phyloP scores from a whole-genome alignment of 306 rosid genomes.

The Abrus precatorius region DNA sequence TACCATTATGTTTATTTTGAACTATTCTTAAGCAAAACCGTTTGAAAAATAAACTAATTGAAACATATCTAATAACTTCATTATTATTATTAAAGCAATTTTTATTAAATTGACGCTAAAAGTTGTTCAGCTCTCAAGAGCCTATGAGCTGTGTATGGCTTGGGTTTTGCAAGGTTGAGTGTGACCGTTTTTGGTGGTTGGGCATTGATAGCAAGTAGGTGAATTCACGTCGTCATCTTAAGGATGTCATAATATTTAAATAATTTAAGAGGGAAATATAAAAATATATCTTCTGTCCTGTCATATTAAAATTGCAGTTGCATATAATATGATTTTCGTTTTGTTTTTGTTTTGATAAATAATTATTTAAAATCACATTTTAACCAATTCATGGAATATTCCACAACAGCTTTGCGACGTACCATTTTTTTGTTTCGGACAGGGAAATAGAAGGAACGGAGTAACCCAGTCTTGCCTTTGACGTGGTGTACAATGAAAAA shows the following conservation, averaged over 20 bases:
- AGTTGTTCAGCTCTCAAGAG: neutral
- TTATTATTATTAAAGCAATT: neutral
- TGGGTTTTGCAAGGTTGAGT: conserved; percentile 27
- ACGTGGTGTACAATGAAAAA: too few species aligned
- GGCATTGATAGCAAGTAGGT: conserved; percentile 47
- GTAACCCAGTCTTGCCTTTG: too few species aligned
- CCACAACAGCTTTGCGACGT: too few species aligned
- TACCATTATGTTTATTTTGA: neutral
- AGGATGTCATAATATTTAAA: conserved; percentile 18
- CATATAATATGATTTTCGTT: neutral
- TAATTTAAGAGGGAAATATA: neutral
- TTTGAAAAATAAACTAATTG: neutral
- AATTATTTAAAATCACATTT: neutral
- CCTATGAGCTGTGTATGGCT: conserved; percentile 45
- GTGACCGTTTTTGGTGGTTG: conserved; percentile 47
- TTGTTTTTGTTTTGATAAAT: neutral
- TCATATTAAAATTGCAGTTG: neutral
- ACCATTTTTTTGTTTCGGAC: too few species aligned
- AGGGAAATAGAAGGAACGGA: too few species aligned
- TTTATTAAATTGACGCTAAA: conserved; percentile 5
- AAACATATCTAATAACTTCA: neutral
- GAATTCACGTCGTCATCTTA: conserved; percentile 35
- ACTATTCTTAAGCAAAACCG: neutral
- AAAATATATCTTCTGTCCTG: neutral
- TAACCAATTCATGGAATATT: too few species aligned